phyloP scores from a whole-genome alignment of 1,284 basidiomycete species.

The Apiotrichum mycotoxinovorans region DNA sequence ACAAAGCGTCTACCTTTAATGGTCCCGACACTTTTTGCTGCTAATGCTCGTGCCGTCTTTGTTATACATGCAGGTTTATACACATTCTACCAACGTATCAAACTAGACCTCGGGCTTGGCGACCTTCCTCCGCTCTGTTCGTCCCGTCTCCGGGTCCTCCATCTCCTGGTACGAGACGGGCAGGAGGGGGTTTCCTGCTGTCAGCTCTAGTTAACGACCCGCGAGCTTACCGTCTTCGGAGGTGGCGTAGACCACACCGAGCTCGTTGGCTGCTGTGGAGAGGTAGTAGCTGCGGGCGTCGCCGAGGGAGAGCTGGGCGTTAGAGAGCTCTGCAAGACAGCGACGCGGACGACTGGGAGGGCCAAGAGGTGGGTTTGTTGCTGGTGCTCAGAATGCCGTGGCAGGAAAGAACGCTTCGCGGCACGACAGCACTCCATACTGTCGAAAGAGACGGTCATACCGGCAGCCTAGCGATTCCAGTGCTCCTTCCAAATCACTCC shows the following conservation, averaged over 20 bases:
- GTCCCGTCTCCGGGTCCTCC: slow-evolving; percentile 49
- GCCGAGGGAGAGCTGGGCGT: slow-evolving; percentile 76
- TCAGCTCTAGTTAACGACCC: neutral
- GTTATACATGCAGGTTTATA: neutral
- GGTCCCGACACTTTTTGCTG: too few species aligned
- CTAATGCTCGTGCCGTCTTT: neutral
- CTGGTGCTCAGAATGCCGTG: neutral
- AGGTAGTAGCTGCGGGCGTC: slow-evolving; percentile 91
- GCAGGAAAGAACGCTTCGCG: too few species aligned
- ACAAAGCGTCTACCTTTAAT: too few species aligned
- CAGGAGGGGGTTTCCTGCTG: slow-evolving; percentile 43
- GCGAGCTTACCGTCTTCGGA: slow-evolving; percentile 44
- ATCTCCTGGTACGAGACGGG: slow-evolving; percentile 51
- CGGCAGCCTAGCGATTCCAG: too few species aligned
- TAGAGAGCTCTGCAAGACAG: neutral
- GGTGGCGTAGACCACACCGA: slow-evolving; percentile 59
- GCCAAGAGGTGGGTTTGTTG: neutral
- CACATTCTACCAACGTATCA: neutral
- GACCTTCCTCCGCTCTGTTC: slow-evolving; percentile 48
- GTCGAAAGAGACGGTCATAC: too few species aligned
- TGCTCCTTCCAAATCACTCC: too few species aligned
- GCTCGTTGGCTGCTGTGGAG: slow-evolving; percentile 87
- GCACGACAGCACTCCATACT: too few species aligned
- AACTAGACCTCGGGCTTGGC: slow-evolving; percentile 47
- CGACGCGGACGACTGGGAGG: neutral